These are phyloP conservation scores for Candida sithepensis DNA, from an alignment of 805 yeast genomes.

Conservation along the genomic window DNA sequence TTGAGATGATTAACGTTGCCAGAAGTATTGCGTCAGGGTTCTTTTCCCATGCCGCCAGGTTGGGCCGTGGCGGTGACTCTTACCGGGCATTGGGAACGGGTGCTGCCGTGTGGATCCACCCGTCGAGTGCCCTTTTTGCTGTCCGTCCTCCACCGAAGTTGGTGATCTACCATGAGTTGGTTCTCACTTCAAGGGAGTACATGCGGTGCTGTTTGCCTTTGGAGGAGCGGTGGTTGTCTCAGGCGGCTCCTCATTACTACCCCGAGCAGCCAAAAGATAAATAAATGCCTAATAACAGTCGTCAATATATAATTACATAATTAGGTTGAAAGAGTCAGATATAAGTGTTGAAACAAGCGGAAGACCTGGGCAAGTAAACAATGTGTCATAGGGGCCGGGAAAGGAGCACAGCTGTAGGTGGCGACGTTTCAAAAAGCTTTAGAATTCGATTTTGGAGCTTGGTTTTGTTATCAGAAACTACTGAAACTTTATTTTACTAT, in stretches of 20 bases:
- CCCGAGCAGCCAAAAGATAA: conserved; percentile 16
- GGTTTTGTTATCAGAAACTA: no score
- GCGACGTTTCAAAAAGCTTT: no score
- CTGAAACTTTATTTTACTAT: no score
- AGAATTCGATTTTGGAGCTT: no score
- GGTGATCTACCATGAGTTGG: conserved; percentile 77
- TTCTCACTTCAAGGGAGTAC: conserved; percentile 81
- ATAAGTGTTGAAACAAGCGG: no score
- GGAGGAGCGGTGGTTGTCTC: conserved; percentile 68
- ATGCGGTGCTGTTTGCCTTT: conserved; percentile 78
- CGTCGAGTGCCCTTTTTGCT: conserved; percentile 68
- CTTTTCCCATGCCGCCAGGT: conserved; percentile 60
- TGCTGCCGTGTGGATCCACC: conserved; percentile 78
- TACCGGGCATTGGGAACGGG: conserved; percentile 64
- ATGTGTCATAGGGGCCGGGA: no score
- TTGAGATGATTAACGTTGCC: conserved; percentile 36
- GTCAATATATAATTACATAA: no score
- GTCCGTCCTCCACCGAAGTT: conserved; percentile 70
- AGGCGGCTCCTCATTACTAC: conserved; percentile 66
- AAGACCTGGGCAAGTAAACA: no score
- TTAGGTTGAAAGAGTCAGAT: no score
- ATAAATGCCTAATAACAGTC: no score
- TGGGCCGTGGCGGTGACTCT: conserved; percentile 62
- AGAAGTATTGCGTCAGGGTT: conserved; percentile 64
- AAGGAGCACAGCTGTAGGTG: no score